These are phyloP conservation scores for Delphinella strobiligena DNA, from an alignment of 2,329 filamentous ascomycete genomes.

Conservation along the genomic window DNA sequence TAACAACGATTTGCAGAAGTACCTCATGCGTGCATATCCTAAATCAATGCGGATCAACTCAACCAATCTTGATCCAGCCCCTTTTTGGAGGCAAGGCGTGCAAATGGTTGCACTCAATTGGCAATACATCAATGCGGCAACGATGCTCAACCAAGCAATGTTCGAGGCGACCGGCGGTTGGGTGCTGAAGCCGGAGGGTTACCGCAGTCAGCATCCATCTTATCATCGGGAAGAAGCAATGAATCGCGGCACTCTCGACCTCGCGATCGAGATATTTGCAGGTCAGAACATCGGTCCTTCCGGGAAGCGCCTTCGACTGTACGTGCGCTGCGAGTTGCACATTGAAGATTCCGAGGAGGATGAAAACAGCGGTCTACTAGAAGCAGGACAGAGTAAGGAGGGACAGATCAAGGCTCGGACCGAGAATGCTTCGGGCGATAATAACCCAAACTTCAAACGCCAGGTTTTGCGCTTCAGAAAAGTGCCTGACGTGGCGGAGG, in stretches of 20 bases:
- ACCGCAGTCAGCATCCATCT: constrained; percentile 34
- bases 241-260: constrained; percentile 37
- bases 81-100: constrained; percentile 79
- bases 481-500: constrained; percentile 31
- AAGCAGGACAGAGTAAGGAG: constrained; percentile 41
- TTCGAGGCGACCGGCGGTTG: constrained; percentile 72
- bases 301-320: constrained; percentile 53
- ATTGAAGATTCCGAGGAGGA: constrained; percentile 53
- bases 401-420: constrained; percentile 36
- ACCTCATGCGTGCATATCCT: constrained; percentile 80
- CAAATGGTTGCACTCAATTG: constrained; percentile 91
- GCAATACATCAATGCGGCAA: constrained; percentile 81
- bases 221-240: constrained; percentile 9
- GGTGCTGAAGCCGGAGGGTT: constrained; percentile 71
- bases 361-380: constrained; percentile 28
- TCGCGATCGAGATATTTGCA: constrained; percentile 62
- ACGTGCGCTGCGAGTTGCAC: constrained; percentile 70
- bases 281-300: constrained; percentile 57
- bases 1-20: constrained; percentile 35
- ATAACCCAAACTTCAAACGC: constrained; percentile 32
- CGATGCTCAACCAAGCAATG: constrained; percentile 95
- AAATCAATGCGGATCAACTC: constrained; percentile 70
- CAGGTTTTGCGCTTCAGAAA: constrained; percentile 33
- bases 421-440: constrained; percentile 28
- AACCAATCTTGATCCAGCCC: constrained; percentile 73